Percentiles rank a stretch among this genome's conserved stretches.
These are phyloP conservation scores for Hippophae rhamnoides DNA, from an alignment of 306 rosid genomes.

Conservation along the genomic window DNA sequence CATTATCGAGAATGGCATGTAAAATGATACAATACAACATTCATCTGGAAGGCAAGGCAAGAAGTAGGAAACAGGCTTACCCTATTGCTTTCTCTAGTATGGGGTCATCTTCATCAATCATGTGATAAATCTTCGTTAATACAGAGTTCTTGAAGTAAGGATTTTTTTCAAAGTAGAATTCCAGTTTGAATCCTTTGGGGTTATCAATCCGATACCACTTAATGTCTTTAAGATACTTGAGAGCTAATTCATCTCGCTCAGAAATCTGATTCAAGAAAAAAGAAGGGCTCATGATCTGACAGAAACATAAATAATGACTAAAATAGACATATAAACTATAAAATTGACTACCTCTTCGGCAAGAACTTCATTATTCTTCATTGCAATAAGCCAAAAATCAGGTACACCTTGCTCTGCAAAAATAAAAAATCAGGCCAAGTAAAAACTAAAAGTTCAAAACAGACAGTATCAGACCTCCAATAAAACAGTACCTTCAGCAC, in stretches of 20 bases:
- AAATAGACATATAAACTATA: neutral
- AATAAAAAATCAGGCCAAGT: neutral
- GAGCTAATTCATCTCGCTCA: slow-evolving; percentile 91
- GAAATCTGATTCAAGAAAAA: slow-evolving; percentile 42
- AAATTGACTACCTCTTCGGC: slow-evolving; percentile 65
- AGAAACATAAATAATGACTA: neutral
- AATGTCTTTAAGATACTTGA: slow-evolving; percentile 65
- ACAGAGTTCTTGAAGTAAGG: slow-evolving; percentile 65
- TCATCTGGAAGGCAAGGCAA: too few relatives aligned
- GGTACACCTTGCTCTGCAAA: slow-evolving; percentile 75
- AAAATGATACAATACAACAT: too few relatives aligned
- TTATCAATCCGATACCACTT: slow-evolving; percentile 71
- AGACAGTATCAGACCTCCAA: neutral
- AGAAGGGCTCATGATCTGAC: neutral
- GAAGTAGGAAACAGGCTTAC: slow-evolving; percentile 26
- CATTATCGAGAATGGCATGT: neutral
- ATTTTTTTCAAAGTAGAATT: slow-evolving; percentile 68
- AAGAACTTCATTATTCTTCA: slow-evolving; percentile 81
- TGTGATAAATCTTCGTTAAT: slow-evolving; percentile 76
- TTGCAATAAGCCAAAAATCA: slow-evolving; percentile 79
- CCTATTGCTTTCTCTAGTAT: slow-evolving; percentile 84
- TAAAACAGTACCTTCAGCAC: slow-evolving; percentile 31
- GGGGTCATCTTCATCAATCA: slow-evolving; percentile 90
- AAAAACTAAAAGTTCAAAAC: slow-evolving; percentile 4
- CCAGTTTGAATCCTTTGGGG: slow-evolving; percentile 87